These are phyloP conservation scores for Coriolopsis trogii DNA, from an alignment of 1,284 basidiomycete species.

Conservation along the genomic window DNA sequence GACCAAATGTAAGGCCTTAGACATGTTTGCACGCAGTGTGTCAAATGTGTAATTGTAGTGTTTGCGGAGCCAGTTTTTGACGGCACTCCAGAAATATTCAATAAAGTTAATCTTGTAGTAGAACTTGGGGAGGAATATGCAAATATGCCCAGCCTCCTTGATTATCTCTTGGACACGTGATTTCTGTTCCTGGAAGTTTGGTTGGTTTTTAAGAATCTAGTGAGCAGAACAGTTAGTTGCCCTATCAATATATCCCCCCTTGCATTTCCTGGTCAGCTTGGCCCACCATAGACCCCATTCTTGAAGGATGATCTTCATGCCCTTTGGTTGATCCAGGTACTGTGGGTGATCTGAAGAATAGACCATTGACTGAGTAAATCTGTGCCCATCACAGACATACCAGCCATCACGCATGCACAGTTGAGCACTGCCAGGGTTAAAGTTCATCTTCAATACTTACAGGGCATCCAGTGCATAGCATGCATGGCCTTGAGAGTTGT, in stretches of 20 bases:
- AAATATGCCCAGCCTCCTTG: constrained; percentile 23
- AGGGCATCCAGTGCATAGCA: constrained; percentile 42
- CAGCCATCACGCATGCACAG: constrained; percentile 35
- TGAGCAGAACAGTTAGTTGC: constrained; percentile 10
- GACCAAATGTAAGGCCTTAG: constrained; percentile 25
- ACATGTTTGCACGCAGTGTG: constrained; percentile 27
- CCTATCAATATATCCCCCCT: constrained; percentile 17
- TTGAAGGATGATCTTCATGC: constrained; percentile 36
- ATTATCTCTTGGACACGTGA: constrained; percentile 33
- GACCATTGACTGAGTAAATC: constrained; percentile 37
- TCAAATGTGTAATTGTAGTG: constrained; percentile 30
- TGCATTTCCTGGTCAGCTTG: constrained; percentile 30
- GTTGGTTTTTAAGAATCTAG: constrained; percentile 9
- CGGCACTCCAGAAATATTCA: constrained; percentile 35
- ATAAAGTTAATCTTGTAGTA: constrained; percentile 31
- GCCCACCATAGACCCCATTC: constrained; percentile 34
- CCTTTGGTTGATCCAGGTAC: constrained; percentile 36
- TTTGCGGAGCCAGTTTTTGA: constrained; percentile 30
- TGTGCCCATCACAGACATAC: constrained; percentile 29
- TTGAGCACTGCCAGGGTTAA: constrained; percentile 42
- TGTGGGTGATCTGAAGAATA: constrained; percentile 34
- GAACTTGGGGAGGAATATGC: constrained; percentile 29
- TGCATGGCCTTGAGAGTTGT: constrained; percentile 45
- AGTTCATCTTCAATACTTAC: constrained; percentile 37
- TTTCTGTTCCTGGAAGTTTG: constrained; percentile 37